Evolutionary conservation across 2,329 filamentous ascomycete species (phyloP), one percentile per base, ranked within the genome.

Genomic region (Fusarium succisae): DNA sequence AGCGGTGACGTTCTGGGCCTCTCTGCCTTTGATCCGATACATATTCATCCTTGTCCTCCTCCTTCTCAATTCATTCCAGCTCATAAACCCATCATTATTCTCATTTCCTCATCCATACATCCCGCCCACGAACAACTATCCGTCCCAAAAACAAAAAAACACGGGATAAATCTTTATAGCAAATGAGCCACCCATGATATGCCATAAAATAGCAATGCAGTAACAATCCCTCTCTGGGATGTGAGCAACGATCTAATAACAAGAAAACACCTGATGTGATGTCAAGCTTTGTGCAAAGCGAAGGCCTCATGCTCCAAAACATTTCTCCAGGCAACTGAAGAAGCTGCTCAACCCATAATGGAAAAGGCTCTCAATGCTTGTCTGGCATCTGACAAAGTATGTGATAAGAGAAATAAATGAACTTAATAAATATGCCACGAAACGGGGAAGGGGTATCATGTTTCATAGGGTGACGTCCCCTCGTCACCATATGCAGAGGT

Each of bases 401-500:
- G 60, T 73, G 63, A 63, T 57, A 62, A 67, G 64, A 73, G 43
- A 60, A 67, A 64, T 60, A 63, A 50, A 67, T 48, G 37, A 66
- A 69, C 44, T 70, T 28, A 61, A 24, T 56, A 72, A 70, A 69
- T 45, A 72, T 71, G 58, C 60, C 47, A 68, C 50, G 60, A 63
- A 71, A 64, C 50, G 64, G 72, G 63, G 63, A 67, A 61, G 50
- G 77, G 76, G 74, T 74, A 76, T 79, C 71, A 79, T 72, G 64
- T 50, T 72, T 79, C 77, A 67, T 75, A 77, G 48, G 71, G 68
- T 35, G 74, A 76, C 72, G 55, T 70, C 66, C 73, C 70, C 69
- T 80, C 79, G 70, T 81, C 82, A 68, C 80, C 81, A 69, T 83
- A 79, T 56, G 84, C 76, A 44, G 82, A 72, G 24, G 70, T 63